phyloP scores from a whole-genome alignment of 352 stramenopile species.

The Elongisporangium prolatum region DNA sequence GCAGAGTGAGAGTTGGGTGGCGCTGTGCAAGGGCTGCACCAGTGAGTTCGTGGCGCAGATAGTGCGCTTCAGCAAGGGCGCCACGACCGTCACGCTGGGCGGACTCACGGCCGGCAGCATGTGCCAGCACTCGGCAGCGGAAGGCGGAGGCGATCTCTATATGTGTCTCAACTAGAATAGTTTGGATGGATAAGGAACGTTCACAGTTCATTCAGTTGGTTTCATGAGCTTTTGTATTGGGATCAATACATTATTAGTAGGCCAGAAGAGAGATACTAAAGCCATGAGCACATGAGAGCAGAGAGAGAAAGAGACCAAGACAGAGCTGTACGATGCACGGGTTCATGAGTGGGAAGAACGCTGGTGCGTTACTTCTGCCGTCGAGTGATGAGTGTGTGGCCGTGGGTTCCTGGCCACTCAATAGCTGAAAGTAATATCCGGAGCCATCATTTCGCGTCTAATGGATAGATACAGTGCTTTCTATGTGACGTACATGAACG shows the following conservation, averaged over 20 bases:
- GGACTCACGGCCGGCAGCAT: slow-evolving; percentile 3
- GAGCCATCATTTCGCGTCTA: no score
- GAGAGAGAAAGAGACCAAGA: no score
- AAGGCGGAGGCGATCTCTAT: slow-evolving; percentile 2
- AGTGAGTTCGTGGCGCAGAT: slow-evolving; percentile 7
- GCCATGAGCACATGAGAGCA: no score
- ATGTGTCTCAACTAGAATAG: not conserved
- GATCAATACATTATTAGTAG: no score
- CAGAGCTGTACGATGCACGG: no score
- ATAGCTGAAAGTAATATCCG: not conserved
- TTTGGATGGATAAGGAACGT: not conserved
- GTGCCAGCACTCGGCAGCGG: slow-evolving; percentile 3
- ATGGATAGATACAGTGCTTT: not conserved
- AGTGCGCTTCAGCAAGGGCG: not conserved
- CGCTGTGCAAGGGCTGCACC: slow-evolving; percentile 8
- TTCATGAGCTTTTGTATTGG: no score
- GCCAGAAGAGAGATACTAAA: no score
- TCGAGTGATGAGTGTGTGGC: not conserved
- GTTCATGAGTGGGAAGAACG: no score
- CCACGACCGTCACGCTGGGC: not conserved
- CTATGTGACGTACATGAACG: not conserved
- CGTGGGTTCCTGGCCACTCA: not conserved
- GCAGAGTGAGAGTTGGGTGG: slow-evolving; percentile 1
- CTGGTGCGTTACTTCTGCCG: no score
- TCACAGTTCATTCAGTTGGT: not conserved